A percentile compares a stretch with the other conserved stretches of the same genome.
Evolutionary conservation across 1,284 basidiomycete species (phyloP).

Genomic region (Agroathelia rolfsii): DNA sequence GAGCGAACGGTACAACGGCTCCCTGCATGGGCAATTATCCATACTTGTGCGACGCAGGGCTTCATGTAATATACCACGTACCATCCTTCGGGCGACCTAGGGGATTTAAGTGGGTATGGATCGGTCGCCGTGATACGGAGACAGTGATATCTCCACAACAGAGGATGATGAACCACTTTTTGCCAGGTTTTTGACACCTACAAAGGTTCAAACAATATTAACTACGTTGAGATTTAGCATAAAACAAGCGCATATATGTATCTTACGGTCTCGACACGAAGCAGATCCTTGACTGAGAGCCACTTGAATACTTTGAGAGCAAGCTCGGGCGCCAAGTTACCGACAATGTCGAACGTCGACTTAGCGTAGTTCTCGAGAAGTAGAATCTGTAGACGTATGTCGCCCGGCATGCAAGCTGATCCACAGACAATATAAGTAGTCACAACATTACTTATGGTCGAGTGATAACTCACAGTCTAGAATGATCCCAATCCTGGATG

Average conservation of each 20-base stretch:
- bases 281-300: conserved; percentile 56
- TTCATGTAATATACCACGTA: conserved; percentile 22
- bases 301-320: conserved; percentile 57
- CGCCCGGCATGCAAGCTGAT: conserved; percentile 62
- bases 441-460: no score
- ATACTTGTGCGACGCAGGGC: conserved; percentile 7
- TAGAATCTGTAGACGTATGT: conserved; percentile 67
- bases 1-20: conserved; percentile 58
- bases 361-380: conserved; percentile 75
- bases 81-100: conserved; percentile 63
- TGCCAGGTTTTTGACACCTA: conserved; percentile 76
- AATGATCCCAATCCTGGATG: conserved; percentile 47
- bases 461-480: conserved; percentile 39
- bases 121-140: conserved; percentile 66
- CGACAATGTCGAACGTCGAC: conserved; percentile 75
- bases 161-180: conserved; percentile 55
- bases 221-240: no score
- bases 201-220: no score
- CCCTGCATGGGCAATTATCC: no score
- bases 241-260: conserved; percentile 5
- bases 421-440: conserved; percentile 6
- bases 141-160: conserved; percentile 72
- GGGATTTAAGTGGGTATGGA: conserved; percentile 55
- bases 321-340: conserved; percentile 59
- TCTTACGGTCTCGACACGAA: conserved; percentile 46